phyloP scores from a whole-genome alignment of 129 eudicot species.

The Scalesia atractyloides region DNA sequence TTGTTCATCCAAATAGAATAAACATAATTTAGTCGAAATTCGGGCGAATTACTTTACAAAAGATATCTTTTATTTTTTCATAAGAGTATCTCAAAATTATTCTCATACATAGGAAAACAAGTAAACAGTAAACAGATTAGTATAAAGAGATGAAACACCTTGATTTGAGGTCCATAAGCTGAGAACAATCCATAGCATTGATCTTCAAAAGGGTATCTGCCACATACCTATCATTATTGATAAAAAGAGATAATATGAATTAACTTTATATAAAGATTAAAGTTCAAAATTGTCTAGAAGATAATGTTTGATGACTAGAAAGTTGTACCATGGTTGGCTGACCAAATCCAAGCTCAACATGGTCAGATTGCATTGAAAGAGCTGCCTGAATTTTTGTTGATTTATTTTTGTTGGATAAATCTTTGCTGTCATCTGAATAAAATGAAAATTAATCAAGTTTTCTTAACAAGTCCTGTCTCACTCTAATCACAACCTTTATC shows the following conservation, averaged over 20 bases:
- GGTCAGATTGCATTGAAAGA: slow-evolving; percentile 26
- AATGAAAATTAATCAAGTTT: slow-evolving; percentile 10
- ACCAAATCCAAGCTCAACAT: slow-evolving; percentile 55
- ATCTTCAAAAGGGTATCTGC: slow-evolving; percentile 51
- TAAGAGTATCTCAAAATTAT: neutral
- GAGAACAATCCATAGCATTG: slow-evolving; percentile 55
- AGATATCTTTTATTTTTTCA: neutral
- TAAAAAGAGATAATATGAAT: slow-evolving; percentile 7
- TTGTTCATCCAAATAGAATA: slow-evolving; percentile 22
- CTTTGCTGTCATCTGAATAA: slow-evolving; percentile 39
- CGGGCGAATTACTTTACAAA: neutral
- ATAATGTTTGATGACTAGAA: neutral
- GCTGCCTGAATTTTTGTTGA: slow-evolving; percentile 23
- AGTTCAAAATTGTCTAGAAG: neutral
- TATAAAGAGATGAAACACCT: slow-evolving; percentile 38
- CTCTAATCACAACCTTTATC: neutral
- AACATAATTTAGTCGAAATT: slow-evolving; percentile 3
- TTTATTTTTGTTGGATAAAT: slow-evolving; percentile 1
- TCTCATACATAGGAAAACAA: neutral
- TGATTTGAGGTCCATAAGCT: slow-evolving; percentile 47
- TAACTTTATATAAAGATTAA: neutral
- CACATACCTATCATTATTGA: slow-evolving; percentile 38
- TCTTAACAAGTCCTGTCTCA: neutral
- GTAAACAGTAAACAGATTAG: neutral
- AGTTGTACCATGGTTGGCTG: slow-evolving; percentile 57